A percentile compares a stretch with the other conserved stretches of the same genome.
Conservation (phyloP, 2,329 filamentous ascomycete genomes). For the Tolypocladium ophioglossoides region DNA sequence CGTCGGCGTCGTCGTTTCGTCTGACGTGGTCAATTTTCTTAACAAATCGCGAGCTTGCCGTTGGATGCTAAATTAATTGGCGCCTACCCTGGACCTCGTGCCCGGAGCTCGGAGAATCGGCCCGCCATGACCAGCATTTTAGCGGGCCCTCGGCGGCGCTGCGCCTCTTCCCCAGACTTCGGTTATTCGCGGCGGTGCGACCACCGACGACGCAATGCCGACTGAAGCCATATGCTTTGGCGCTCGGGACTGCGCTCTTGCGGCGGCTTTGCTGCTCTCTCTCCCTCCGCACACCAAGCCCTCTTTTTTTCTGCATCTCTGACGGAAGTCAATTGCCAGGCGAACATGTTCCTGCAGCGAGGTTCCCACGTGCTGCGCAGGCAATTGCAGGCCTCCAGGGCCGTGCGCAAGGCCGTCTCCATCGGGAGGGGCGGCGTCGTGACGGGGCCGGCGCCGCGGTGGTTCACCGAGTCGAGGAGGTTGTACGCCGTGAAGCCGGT, state of each 20-base stretch:
- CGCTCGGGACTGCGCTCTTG: not conserved
- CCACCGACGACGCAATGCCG: slow-evolving; percentile 22
- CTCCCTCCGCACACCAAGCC: not conserved
- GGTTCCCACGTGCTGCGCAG: slow-evolving; percentile 38
- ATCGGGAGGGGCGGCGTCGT: slow-evolving; percentile 13
- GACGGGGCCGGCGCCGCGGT: slow-evolving; percentile 24
- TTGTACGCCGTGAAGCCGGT: slow-evolving; percentile 63
- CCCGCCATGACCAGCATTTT: not conserved
- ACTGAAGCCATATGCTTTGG: slow-evolving; percentile 16
- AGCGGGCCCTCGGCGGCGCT: not conserved
- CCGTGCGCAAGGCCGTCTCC: slow-evolving; percentile 24
- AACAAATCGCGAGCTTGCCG: not conserved
- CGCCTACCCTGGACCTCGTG: not conserved
- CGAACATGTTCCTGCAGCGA: slow-evolving; percentile 43
- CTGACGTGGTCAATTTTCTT: not conserved
- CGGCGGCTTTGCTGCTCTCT: not conserved
- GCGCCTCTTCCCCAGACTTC: slow-evolving; percentile 4
- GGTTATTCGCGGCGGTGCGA: slow-evolving; percentile 25
- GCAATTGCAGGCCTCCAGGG: slow-evolving; percentile 38
- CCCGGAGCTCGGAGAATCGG: not conserved
- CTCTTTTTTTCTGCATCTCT: not conserved
- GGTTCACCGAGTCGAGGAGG: slow-evolving; percentile 39
- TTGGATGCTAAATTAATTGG: not conserved
- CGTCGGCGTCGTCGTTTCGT: not conserved
- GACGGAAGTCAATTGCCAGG: not conserved